These are phyloP conservation scores for Aspergillus sp. DNA, from an alignment of 2,329 filamentous ascomycete genomes.

Conservation along the genomic window DNA sequence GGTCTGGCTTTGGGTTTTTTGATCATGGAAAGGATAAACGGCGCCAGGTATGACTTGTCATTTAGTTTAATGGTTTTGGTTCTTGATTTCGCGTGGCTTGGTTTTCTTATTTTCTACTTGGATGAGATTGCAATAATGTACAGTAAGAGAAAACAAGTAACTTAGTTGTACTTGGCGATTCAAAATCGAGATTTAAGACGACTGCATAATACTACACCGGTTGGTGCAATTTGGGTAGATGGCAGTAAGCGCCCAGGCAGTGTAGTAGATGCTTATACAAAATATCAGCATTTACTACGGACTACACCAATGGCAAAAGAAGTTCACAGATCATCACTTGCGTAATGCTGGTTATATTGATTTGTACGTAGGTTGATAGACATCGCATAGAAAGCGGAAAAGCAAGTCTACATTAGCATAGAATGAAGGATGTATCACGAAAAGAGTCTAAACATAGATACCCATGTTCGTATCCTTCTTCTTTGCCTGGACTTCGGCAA, in stretches of 20 bases:
- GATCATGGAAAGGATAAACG: background rate
- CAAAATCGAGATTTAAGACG: background rate
- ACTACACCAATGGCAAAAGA: background rate
- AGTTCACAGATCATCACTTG: background rate
- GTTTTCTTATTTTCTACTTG: background rate
- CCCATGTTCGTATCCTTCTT: constrained; percentile 74
- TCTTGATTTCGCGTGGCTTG: background rate
- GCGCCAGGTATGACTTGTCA: background rate
- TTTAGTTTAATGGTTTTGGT: background rate
- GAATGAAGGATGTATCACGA: background rate
- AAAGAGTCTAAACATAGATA: constrained; percentile 40
- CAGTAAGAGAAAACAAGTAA: background rate
- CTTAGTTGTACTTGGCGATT: background rate
- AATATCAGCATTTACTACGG: background rate
- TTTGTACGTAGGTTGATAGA: constrained; percentile 11
- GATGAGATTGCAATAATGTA: background rate
- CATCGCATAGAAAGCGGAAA: background rate
- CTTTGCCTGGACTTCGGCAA: constrained; percentile 83
- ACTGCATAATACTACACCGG: background rate
- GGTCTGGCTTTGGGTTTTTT: background rate
- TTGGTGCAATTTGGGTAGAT: background rate
- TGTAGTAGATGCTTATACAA: background rate
- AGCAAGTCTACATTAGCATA: background rate
- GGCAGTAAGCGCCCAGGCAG: too few species aligned
- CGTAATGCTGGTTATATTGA: constrained; percentile 1